Base-by-base conservation (phyloP, 164 flowering plant species). In the Brasenia schreberi region DNA sequence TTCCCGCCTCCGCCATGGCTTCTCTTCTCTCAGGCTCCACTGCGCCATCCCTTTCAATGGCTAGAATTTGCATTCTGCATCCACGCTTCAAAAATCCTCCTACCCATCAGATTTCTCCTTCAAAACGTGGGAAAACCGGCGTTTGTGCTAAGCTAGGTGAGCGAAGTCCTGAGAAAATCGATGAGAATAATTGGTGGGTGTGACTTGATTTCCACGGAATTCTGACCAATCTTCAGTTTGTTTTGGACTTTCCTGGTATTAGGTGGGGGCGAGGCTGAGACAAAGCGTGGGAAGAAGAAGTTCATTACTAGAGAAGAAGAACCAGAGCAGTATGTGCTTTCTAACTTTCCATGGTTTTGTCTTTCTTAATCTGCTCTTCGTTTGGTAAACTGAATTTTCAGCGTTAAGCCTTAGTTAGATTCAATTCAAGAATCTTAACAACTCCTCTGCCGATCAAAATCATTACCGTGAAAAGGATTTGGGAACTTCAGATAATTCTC, bases 281-380 rank as follows among this genome's bases (percentile, higher is more conserved):
- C 73, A 59, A 85, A 85, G 77, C 77, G 77, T 64, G 82, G 64
- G 59, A 89, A 69, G 58, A 89, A 84, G 83, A 93, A 93, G 71
- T 93, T 93, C 74, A 90, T 93, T 70, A 93, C 98, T 1, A 93
- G 77, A 74, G 98, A 93, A 60, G 72, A 92, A 79, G 98, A 93
- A 73, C 98, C 98, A 45, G 78, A 90, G 70, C 88, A 93, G 97
- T 93, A 70, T 88, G 81, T 10, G 39, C 44, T 19, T 42, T 39
- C 66, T 23, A 61, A 70, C 43, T 19, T 17, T 59, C 3, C 16
- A 2, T 2, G 18, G 63, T 18, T 23, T 61, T 6, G 9, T 61
- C 33, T n/a, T 61, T 61, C 63, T 58, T 58, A 61, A 23, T 18
- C 33, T 61, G 33, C 63, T 61, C 56, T 49, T 9, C 12, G 56